Evolutionary conservation across 495 filamentous ascomycete genomes (phyloP), one percentile per base, ranked within the genome.

Genomic region (Bacidia gigantensis): DNA sequence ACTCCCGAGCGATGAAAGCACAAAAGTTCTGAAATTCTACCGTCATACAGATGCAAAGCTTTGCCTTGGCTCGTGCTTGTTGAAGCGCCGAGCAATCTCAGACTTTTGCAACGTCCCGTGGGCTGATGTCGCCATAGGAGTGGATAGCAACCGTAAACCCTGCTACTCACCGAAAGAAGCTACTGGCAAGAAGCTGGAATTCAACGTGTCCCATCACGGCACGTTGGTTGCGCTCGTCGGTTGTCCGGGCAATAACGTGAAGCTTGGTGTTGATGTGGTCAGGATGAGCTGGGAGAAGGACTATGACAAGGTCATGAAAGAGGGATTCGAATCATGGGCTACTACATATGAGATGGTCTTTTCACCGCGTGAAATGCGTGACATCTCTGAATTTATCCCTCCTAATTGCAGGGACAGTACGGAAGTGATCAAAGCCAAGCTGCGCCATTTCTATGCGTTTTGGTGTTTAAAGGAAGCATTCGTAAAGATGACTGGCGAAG

Each of bases 381-480:
- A 71, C 44, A 86, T 87, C 65, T 79, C 76, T 41, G 70, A 69
- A 46, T 68, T 68, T 41, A 56, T 63, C 14, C 49, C 57, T 5
- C 64, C 51, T 1, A 26, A 23, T 20, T 50, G 18, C 17, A 29
- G 18, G 29, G 49, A 40, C 38, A 22, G 14, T 17, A 56, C 62
- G 29, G 64, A 60, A 1, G 54, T 71, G 14, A 69, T 83, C 20
- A 69, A 75, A 41, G 76, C 74, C 40, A 77, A 81, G 26, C 69
- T 93, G 40, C 72, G 89, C 2, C 69, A 80, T 3, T 96, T 96
- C 65, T 95, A 92, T 60, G 80, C 88, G 1, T 84, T 83, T 57
- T 95, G 87, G 86, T 87, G 83, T 50, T 72, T 92, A 50, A 85
- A 92, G 58, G 89, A 95, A 67, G 85, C 89, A 0, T 96, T 89